Percentiles rank a stretch among this genome's conserved stretches.
Conservation (phyloP, 2,329 filamentous ascomycete species). For the Stagonosporopsis tanaceti region DNA sequence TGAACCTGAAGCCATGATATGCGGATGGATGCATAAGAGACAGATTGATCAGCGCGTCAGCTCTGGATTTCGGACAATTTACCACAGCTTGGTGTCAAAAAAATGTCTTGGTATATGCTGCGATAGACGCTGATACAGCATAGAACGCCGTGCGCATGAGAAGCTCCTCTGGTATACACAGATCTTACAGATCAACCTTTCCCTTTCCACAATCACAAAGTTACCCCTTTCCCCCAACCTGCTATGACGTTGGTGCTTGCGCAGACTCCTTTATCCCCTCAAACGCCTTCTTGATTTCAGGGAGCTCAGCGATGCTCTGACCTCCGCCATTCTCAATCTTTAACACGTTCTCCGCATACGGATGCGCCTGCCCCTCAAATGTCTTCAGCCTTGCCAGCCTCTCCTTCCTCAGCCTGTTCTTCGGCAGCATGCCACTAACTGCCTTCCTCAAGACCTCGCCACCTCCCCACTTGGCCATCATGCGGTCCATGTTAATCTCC, state of each 20-base stretch:
- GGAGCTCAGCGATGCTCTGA: slow-evolving; percentile 43
- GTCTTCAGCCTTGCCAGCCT: slow-evolving; percentile 89
- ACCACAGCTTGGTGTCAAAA: background rate
- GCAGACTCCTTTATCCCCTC: slow-evolving; percentile 26
- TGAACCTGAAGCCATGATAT: background rate
- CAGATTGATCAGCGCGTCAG: background rate
- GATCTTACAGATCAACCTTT: slow-evolving; percentile 10
- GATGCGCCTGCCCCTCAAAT: slow-evolving; percentile 91
- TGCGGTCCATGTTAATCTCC: slow-evolving; percentile 89
- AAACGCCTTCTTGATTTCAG: slow-evolving; percentile 51
- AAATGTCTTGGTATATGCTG: slow-evolving; percentile 17
- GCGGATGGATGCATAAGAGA: background rate
- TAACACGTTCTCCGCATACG: slow-evolving; percentile 88
- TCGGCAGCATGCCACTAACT: slow-evolving; percentile 96
- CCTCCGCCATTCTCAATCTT: slow-evolving; percentile 63
- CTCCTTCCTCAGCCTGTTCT: slow-evolving; percentile 91
- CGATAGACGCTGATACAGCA: slow-evolving; percentile 9
- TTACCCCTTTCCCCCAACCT: background rate
- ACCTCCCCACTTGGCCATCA: slow-evolving; percentile 94
- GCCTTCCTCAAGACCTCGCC: slow-evolving; percentile 90
- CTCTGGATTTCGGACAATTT: background rate
- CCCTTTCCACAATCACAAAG: background rate
- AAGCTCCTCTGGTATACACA: slow-evolving; percentile 19
- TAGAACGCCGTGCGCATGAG: slow-evolving; percentile 13
- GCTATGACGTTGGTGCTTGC: slow-evolving; percentile 29